Evolutionary conservation across 345 rosid species (phyloP).

Genomic region (Populus simonii): DNA sequence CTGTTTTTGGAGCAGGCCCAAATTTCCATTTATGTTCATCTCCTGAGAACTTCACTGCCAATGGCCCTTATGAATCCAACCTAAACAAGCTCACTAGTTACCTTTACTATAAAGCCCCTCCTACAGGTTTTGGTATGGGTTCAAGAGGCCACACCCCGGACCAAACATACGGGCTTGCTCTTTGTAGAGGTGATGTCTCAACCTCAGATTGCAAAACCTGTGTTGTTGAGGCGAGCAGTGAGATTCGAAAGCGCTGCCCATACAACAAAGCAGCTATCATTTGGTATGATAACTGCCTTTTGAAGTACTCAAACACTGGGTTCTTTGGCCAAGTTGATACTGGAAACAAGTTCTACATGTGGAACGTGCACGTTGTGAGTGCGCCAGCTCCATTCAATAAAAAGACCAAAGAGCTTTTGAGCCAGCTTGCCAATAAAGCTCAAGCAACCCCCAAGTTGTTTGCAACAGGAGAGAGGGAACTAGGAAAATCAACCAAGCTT

Average conservation of each 20-base stretch:
- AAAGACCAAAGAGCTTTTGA: conserved; percentile 30
- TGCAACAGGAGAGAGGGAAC: conserved; percentile 24
- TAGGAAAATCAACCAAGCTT: conserved; percentile 13
- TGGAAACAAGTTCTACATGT: conserved; percentile 38
- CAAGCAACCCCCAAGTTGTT: conserved; percentile 17
- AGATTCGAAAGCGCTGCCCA: conserved; percentile 35
- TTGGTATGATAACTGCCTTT: conserved; percentile 46
- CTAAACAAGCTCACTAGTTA: conserved; percentile 27
- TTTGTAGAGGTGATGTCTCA: conserved; percentile 39
- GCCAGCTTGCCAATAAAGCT: conserved; percentile 21
- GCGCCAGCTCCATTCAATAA: conserved; percentile 25
- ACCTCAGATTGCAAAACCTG: conserved; percentile 37
- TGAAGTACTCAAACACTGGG: conserved; percentile 32
- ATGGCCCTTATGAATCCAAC: conserved; percentile 31
- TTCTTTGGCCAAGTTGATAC: conserved; percentile 45
- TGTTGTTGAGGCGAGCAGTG: conserved; percentile 23
- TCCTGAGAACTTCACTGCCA: conserved; percentile 31
- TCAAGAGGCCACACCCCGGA: conserved; percentile 21
- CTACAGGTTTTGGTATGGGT: conserved; percentile 29
- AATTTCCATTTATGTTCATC: conserved; percentile 42
- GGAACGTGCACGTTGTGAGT: conserved; percentile 25
- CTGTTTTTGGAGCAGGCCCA: conserved; percentile 26
- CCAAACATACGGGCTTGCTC: conserved; percentile 32
- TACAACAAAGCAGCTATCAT: conserved; percentile 36
- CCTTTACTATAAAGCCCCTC: conserved; percentile 23